A percentile compares a stretch with the other conserved stretches of the same genome.
These are phyloP conservation scores for Neurospora sp. DNA, from an alignment of 2,329 filamentous ascomycete genomes.

Conservation along the genomic window DNA sequence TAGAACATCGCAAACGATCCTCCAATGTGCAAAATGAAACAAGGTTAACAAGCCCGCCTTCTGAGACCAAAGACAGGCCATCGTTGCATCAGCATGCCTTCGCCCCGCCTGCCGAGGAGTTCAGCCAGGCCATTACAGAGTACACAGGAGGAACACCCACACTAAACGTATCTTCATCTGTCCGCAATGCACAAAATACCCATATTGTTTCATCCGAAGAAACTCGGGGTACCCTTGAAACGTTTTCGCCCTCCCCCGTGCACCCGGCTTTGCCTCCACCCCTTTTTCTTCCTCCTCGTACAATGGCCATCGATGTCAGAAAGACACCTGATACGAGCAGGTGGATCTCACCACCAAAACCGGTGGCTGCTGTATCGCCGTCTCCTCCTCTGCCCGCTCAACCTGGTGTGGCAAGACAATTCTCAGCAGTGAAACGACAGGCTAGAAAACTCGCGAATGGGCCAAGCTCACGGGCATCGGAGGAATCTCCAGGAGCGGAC, in stretches of 20 bases:
- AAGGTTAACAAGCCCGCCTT: not conserved
- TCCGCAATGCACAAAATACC: not conserved
- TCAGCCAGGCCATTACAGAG: not conserved
- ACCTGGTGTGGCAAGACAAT: not conserved
- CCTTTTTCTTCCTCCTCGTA: not conserved
- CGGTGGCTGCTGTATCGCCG: not conserved
- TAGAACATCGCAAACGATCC: not conserved
- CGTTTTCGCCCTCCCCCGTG: not conserved
- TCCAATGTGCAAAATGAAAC: not conserved
- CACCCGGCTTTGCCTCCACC: not conserved
- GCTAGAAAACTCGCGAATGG: not conserved
- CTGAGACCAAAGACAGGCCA: not conserved
- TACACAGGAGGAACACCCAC: not conserved
- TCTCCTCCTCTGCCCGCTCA: not conserved
- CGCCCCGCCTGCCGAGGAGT: not conserved
- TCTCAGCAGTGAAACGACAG: not conserved
- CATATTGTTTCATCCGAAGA: not conserved
- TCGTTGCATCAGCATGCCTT: not conserved
- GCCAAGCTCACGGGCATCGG: constrained; percentile 2
- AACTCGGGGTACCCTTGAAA: not conserved
- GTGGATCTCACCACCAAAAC: not conserved
- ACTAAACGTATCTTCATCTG: not conserved
- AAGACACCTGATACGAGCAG: not conserved
- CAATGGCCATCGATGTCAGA: not conserved
- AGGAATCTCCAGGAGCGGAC: constrained; percentile 1